A percentile compares a stretch with the other conserved stretches of the same genome.
phyloP scores from a whole-genome alignment of 768 basidiomycete genomes.

The Rhizopogon sp. region DNA sequence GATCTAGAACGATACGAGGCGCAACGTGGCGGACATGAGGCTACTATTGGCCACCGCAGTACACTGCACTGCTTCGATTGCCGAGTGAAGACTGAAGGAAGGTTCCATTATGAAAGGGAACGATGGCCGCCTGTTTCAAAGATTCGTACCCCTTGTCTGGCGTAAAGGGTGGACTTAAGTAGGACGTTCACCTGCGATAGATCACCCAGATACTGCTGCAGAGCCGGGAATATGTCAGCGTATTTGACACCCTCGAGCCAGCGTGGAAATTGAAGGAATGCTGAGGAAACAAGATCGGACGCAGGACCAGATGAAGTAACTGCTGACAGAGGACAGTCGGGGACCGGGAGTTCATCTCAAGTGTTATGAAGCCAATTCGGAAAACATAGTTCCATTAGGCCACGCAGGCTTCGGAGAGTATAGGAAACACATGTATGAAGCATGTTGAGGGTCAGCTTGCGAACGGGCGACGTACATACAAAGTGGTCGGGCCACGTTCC shows the following conservation, averaged over 20 bases:
- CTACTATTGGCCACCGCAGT: neutral
- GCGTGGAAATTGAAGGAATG: constrained; percentile 11
- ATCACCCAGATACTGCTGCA: constrained; percentile 7
- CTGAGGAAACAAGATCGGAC: constrained; percentile 5
- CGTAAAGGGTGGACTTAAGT: neutral
- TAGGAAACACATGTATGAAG: constrained; percentile 17
- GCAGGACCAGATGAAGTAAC: constrained; percentile 8
- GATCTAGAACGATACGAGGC: neutral
- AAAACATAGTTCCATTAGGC: constrained; percentile 13
- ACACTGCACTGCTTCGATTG: neutral
- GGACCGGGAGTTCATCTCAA: constrained; percentile 16
- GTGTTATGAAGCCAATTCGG: constrained; percentile 10
- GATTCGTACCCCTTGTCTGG: neutral
- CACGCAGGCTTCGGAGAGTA: constrained; percentile 11
- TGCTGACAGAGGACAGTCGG: constrained; percentile 8
- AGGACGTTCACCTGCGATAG: constrained; percentile 12
- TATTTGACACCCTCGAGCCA: neutral
- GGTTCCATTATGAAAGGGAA: neutral
- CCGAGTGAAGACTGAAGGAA: neutral
- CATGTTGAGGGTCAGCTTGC: constrained; percentile 2
- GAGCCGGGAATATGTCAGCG: constrained; percentile 5
- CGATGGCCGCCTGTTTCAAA: neutral
- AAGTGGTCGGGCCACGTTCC: constrained; percentile 12
- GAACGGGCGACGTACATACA: constrained; percentile 10
- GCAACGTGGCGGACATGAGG: neutral